These are phyloP conservation scores for Penicillium flavigenum DNA, from an alignment of 495 filamentous ascomycete species.

Conservation along the genomic window DNA sequence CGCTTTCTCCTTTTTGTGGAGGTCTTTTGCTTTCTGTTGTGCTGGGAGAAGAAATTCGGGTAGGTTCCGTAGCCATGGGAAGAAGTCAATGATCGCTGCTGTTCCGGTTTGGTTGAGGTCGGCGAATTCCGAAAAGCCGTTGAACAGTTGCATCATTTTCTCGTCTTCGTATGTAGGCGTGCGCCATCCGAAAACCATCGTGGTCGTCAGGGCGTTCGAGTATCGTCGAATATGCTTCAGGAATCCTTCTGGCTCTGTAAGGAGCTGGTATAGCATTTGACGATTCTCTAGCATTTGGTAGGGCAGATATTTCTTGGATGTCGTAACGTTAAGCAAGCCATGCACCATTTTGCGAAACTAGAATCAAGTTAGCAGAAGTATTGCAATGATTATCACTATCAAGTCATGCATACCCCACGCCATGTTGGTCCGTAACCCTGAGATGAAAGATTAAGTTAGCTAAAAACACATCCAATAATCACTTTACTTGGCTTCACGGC, in stretches of 20 bases:
- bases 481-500: background rate
- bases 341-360: slow-evolving; percentile 40
- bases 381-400: too few species aligned
- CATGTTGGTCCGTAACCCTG: slow-evolving; percentile 32
- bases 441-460: background rate
- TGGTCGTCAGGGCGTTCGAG: slow-evolving; percentile 54
- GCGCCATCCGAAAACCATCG: slow-evolving; percentile 56
- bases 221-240: slow-evolving; percentile 54
- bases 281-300: slow-evolving; percentile 45
- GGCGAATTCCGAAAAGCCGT: slow-evolving; percentile 52
- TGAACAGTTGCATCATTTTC: slow-evolving; percentile 53
- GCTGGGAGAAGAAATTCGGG: slow-evolving; percentile 31
- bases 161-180: slow-evolving; percentile 47
- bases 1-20: slow-evolving; percentile 30
- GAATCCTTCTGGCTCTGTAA: slow-evolving; percentile 38
- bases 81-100: slow-evolving; percentile 34
- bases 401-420: slow-evolving; percentile 17
- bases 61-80: slow-evolving; percentile 30
- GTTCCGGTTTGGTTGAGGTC: slow-evolving; percentile 42
- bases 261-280: slow-evolving; percentile 29
- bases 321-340: slow-evolving; percentile 30
- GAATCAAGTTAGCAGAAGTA: background rate
- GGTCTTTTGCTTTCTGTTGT: slow-evolving; percentile 39
- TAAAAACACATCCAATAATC: background rate
- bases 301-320: slow-evolving; percentile 37